A percentile compares a stretch with the other conserved stretches of the same genome.
These are phyloP conservation scores for Aspergillus campestris DNA, from an alignment of 495 filamentous ascomycete species.

Conservation along the genomic window DNA sequence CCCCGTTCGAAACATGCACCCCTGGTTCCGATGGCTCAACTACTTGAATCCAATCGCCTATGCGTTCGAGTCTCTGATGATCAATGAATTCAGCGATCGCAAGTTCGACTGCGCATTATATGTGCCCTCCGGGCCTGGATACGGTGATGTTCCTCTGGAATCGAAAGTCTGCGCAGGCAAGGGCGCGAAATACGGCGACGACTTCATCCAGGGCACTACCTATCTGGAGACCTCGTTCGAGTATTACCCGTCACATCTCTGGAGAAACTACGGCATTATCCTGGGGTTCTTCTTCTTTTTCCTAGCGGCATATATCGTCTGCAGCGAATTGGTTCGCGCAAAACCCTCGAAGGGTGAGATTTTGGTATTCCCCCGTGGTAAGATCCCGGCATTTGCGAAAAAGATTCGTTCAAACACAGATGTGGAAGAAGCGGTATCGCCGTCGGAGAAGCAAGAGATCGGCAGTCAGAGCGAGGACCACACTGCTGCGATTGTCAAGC, in stretches of 20 bases:
- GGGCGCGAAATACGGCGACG: constrained; percentile 51
- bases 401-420: constrained; percentile 34
- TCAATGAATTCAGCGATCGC: constrained; percentile 75
- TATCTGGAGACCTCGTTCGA: constrained; percentile 54
- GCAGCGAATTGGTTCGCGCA: constrained; percentile 66
- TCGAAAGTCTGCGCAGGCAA: constrained; percentile 50
- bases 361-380: constrained; percentile 71
- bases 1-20: constrained; percentile 61
- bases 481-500: constrained; percentile 30
- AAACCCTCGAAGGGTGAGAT: constrained; percentile 85
- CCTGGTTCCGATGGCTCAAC: constrained; percentile 82
- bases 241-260: constrained; percentile 56
- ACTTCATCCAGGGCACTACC: constrained; percentile 54
- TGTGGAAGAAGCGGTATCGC: constrained; percentile 20
- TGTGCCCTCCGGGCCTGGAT: constrained; percentile 49
- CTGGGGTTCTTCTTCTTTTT: constrained; percentile 65
- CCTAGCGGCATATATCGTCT: constrained; percentile 55
- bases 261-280: constrained; percentile 79
- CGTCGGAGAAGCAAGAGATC: constrained; percentile 26
- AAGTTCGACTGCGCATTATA: constrained; percentile 54
- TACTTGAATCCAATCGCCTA: constrained; percentile 82
- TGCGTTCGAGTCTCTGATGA: constrained; percentile 79
- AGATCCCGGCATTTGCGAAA: constrained; percentile 53
- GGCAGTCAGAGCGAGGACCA: constrained; percentile 6
- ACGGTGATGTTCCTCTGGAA: constrained; percentile 35